Evolutionary conservation across 352 stramenopile species (phyloP).

Genomic region (Globisporangium cystogenes): DNA sequence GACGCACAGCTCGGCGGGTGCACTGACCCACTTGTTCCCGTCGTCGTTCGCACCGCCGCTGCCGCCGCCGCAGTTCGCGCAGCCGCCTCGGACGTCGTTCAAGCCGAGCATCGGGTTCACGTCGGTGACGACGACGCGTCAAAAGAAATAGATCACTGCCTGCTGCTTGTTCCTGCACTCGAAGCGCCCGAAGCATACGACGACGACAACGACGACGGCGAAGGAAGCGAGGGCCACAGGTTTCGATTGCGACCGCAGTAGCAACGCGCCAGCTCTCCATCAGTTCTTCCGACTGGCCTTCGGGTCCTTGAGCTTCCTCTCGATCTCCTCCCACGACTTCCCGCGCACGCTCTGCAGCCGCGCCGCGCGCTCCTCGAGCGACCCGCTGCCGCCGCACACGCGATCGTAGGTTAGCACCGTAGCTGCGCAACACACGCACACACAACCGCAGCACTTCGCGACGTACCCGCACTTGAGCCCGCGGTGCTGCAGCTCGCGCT

Average conservation of each 20-base stretch:
- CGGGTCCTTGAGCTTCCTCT: slow-evolving; percentile 66
- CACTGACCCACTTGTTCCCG: slow-evolving; percentile 28
- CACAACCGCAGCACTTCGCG: too few relatives aligned
- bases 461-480: slow-evolving; percentile 95
- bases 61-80: slow-evolving; percentile 25
- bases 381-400: slow-evolving; percentile 50
- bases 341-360: slow-evolving; percentile 92
- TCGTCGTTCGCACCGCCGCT: slow-evolving; percentile 21
- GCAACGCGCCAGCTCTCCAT: not conserved
- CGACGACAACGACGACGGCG: not conserved
- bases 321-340: slow-evolving; percentile 88
- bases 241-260: not conserved
- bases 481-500: slow-evolving; percentile 88
- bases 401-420: not conserved
- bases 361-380: slow-evolving; percentile 83
- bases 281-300: slow-evolving; percentile 19
- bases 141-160: slow-evolving; percentile 40
- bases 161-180: too few relatives aligned
- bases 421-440: not conserved
- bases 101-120: slow-evolving; percentile 80
- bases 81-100: slow-evolving; percentile 30
- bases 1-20: slow-evolving; percentile 1
- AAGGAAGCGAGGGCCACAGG: not conserved
- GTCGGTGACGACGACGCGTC: slow-evolving; percentile 53
- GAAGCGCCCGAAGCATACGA: too few relatives aligned